Percentiles rank a stretch among this genome's conserved stretches.
Conservation (phyloP, 2,329 filamentous ascomycete species). For the Ophiostoma piceae region DNA sequence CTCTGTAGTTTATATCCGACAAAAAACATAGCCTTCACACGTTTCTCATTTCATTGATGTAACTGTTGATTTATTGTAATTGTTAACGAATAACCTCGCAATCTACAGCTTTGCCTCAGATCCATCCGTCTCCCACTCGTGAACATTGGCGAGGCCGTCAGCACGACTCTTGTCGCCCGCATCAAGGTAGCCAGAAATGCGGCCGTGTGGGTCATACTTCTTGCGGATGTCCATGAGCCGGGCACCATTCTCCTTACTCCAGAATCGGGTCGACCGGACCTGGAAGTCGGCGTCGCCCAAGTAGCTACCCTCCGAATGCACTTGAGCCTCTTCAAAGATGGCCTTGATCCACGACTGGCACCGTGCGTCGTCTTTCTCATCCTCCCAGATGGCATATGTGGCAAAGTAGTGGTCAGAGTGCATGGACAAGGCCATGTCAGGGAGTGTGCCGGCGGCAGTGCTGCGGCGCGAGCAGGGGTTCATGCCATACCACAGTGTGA, state of each 20-base stretch:
- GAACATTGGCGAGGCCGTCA: conserved; percentile 22
- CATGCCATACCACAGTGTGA: conserved; percentile 49
- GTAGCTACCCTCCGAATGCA: conserved; percentile 45
- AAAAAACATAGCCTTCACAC: no score
- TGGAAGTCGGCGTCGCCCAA: conserved; percentile 52
- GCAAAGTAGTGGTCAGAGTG: conserved; percentile 54
- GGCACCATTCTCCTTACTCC: conserved; percentile 36
- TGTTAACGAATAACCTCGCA: background rate
- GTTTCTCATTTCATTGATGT: no score
- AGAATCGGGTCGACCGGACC: conserved; percentile 43
- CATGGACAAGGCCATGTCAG: conserved; percentile 50
- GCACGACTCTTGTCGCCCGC: conserved; percentile 21
- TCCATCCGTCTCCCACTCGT: conserved; percentile 14
- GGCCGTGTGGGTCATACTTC: conserved; percentile 23
- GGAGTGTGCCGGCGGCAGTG: conserved; percentile 22
- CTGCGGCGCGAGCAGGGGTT: conserved; percentile 38
- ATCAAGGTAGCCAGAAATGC: conserved; percentile 25
- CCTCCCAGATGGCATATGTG: conserved; percentile 47
- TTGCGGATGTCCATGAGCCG: conserved; percentile 22
- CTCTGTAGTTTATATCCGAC: conserved; percentile 5
- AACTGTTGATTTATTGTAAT: no score
- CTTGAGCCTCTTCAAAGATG: conserved; percentile 39
- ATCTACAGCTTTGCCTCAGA: background rate
- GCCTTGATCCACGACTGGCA: conserved; percentile 43
- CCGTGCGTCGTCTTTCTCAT: conserved; percentile 41